Percentiles rank a stretch among this genome's conserved stretches.
These are phyloP conservation scores for Chaetomiaceae sp. DNA, from an alignment of 2,329 filamentous ascomycete genomes.

Conservation along the genomic window DNA sequence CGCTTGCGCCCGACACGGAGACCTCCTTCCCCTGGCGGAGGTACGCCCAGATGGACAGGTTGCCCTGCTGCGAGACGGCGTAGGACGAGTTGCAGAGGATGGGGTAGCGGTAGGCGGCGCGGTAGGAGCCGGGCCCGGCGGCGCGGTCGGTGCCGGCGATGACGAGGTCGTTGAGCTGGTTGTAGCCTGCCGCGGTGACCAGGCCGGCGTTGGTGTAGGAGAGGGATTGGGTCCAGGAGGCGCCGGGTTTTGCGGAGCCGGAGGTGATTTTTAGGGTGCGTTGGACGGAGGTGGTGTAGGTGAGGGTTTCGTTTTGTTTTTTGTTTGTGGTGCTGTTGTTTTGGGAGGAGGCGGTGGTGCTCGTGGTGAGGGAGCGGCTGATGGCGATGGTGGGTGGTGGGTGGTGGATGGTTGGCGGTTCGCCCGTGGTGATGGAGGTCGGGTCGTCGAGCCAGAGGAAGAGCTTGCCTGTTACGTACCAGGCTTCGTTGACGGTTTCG, in stretches of 20 bases:
- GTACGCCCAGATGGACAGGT: constrained; percentile 43
- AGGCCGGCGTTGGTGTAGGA: constrained; percentile 50
- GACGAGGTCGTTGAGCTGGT: constrained; percentile 41
- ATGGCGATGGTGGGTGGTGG: constrained; percentile 45
- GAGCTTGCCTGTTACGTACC: constrained; percentile 74
- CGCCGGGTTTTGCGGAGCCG: constrained; percentile 45
- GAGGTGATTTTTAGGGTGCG: constrained; percentile 53
- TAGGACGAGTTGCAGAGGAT: constrained; percentile 54
- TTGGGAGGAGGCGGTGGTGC: too few species aligned
- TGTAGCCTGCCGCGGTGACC: constrained; percentile 34
- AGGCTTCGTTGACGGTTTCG: constrained; percentile 58
- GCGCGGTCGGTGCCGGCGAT: constrained; percentile 30
- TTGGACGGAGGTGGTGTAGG: constrained; percentile 53
- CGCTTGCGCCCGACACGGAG: constrained; percentile 36
- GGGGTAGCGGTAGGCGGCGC: constrained; percentile 53
- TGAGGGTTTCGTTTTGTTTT: constrained; percentile 58
- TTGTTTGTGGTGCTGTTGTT: constrained; percentile 50
- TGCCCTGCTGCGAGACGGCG: constrained; percentile 37
- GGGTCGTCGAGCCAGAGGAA: constrained; percentile 67
- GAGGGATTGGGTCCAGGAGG: constrained; percentile 57
- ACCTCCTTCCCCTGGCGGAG: constrained; percentile 41
- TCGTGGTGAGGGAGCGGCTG: constrained; percentile 45
- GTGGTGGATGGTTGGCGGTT: constrained; percentile 30
- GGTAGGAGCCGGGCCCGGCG: constrained; percentile 27
- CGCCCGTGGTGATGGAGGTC: constrained; percentile 50